Evolutionary conservation across 140 eudicot genomes (phyloP).

Genomic region (Ambrosia hybrid): DNA sequence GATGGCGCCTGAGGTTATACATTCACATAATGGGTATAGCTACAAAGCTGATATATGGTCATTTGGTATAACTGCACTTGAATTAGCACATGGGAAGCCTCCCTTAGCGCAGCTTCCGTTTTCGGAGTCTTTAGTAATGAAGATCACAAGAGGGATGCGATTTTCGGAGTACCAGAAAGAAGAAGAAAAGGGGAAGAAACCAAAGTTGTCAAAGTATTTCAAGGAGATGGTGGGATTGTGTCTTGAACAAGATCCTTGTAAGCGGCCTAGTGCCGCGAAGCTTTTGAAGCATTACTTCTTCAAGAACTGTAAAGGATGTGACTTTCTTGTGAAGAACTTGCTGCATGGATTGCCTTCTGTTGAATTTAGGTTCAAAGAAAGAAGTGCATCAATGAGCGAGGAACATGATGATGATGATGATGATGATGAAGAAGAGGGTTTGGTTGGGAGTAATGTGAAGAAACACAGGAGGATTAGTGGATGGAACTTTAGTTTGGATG

Average conservation of each 20-base stretch:
- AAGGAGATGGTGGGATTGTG: constrained; percentile 79
- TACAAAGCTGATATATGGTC: constrained; percentile 86
- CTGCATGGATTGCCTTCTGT: constrained; percentile 63
- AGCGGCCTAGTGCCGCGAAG: constrained; percentile 62
- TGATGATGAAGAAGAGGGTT: constrained; percentile 35
- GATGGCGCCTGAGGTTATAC: constrained; percentile 93
- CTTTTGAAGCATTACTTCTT: constrained; percentile 68
- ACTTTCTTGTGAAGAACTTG: constrained; percentile 62
- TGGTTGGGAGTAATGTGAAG: constrained; percentile 29
- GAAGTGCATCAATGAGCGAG: constrained; percentile 27
- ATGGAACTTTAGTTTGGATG: constrained; percentile 74
- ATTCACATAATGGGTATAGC: constrained; percentile 63
- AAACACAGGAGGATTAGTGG: constrained; percentile 73
- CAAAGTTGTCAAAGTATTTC: constrained; percentile 59
- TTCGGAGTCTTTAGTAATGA: constrained; percentile 62
- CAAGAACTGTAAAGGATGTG: constrained; percentile 58
- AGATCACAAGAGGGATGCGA: constrained; percentile 56
- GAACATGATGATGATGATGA: constrained; percentile 1
- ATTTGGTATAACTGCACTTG: constrained; percentile 77
- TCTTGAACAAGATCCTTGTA: constrained; percentile 69
- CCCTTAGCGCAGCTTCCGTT: constrained; percentile 74
- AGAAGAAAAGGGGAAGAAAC: constrained; percentile 26
- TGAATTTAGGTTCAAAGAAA: constrained; percentile 51
- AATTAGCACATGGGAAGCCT: constrained; percentile 73
- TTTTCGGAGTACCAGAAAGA: constrained; percentile 58